phyloP scores from a whole-genome alignment of 2,329 filamentous ascomycete species.

The Aureobasidium zeae region DNA sequence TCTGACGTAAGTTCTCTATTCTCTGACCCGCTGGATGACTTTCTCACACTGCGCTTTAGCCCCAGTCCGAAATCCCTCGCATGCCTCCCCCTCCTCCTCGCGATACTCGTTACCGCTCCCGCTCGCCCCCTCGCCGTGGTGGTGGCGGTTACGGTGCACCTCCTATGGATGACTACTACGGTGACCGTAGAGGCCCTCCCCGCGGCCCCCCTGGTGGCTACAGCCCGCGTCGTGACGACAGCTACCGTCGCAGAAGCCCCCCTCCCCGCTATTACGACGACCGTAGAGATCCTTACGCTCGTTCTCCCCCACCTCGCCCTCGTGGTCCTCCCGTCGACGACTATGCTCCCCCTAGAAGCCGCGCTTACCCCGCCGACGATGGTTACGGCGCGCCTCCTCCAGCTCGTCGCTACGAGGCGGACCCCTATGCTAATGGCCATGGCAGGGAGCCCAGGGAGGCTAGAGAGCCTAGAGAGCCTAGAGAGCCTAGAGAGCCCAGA shows the following conservation, averaged over 20 bases:
- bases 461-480: slow-evolving; percentile 37
- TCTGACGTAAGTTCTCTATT: slow-evolving; percentile 60
- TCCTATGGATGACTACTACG: slow-evolving; percentile 61
- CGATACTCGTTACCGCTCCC: slow-evolving; percentile 61
- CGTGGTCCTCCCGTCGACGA: slow-evolving; percentile 70
- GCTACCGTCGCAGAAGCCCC: slow-evolving; percentile 74
- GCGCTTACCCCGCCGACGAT: slow-evolving; percentile 58
- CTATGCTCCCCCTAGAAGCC: slow-evolving; percentile 52
- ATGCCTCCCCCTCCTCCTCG: slow-evolving; percentile 35
- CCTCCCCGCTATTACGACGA: slow-evolving; percentile 83
- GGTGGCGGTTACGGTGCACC: slow-evolving; percentile 46
- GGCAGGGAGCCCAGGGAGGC: slow-evolving; percentile 42
- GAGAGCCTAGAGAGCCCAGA: slow-evolving; percentile 45
- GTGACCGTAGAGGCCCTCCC: slow-evolving; percentile 56
- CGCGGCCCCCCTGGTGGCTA: slow-evolving; percentile 74
- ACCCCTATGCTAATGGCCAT: slow-evolving; percentile 52
- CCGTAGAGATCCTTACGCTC: slow-evolving; percentile 62
- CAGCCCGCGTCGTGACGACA: slow-evolving; percentile 72
- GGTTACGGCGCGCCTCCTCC: slow-evolving; percentile 50
- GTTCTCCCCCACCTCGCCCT: slow-evolving; percentile 49
- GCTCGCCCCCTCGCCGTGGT: slow-evolving; percentile 62
- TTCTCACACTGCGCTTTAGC: slow-evolving; percentile 39
- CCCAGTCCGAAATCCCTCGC: slow-evolving; percentile 61
- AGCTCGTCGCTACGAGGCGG: slow-evolving; percentile 47
- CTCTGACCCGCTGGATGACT: slow-evolving; percentile 3